phyloP scores from a whole-genome alignment of 768 basidiomycete genomes.

The Chlorophyllum brunneum region DNA sequence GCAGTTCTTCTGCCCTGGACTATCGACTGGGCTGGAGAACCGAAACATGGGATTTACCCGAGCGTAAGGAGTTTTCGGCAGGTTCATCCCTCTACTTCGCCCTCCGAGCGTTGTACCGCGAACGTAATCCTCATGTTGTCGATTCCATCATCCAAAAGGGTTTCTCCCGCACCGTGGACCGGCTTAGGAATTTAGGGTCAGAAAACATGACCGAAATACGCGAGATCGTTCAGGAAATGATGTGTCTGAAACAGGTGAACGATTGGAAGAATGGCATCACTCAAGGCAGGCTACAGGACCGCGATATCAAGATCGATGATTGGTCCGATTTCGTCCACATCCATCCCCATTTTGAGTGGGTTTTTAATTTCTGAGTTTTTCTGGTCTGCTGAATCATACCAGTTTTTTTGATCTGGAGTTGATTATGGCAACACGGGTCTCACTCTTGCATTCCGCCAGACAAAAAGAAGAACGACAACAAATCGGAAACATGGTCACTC shows the following conservation, averaged over 20 bases:
- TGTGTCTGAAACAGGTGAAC: conserved; percentile 77
- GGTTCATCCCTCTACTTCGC: conserved; percentile 71
- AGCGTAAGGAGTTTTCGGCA: conserved; percentile 41
- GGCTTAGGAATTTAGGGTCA: conserved; percentile 60
- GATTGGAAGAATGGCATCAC: conserved; percentile 47
- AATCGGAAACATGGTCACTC: conserved; percentile 66
- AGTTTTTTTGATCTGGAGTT: conserved; percentile 78
- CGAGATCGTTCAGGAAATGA: conserved; percentile 61
- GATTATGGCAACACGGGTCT: conserved; percentile 76
- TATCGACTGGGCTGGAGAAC: conserved; percentile 93
- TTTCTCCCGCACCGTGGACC: conserved; percentile 57
- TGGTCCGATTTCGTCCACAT: conserved; percentile 46
- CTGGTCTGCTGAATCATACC: conserved; percentile 1
- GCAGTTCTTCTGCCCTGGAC: conserved; percentile 43
- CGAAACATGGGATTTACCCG: conserved; percentile 91
- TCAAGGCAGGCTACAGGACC: conserved; percentile 30
- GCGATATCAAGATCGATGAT: conserved; percentile 26
- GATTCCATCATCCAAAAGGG: conserved; percentile 46
- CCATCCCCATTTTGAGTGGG: conserved; percentile 65
- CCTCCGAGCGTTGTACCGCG: conserved; percentile 78
- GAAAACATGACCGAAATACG: conserved; percentile 81
- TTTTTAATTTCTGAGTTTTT: conserved; percentile 12
- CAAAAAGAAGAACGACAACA: conserved; percentile 70
- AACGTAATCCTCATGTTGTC: conserved; percentile 52
- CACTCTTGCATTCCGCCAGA: conserved; percentile 70